These are phyloP conservation scores for Ophiostoma australiae DNA, from an alignment of 2,329 filamentous ascomycete genomes.

Conservation along the genomic window DNA sequence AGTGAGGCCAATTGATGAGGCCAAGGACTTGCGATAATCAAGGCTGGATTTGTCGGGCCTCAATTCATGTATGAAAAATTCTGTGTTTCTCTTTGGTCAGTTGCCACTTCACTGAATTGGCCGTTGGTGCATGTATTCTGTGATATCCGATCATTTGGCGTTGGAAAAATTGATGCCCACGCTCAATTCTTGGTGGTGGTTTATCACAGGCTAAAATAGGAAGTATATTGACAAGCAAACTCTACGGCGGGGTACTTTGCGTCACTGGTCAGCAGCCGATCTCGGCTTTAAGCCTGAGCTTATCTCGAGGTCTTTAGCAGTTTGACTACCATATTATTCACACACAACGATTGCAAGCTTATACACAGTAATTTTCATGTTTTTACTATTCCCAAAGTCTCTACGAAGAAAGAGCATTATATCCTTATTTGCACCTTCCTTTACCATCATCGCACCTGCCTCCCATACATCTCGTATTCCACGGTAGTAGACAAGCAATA, in stretches of 20 bases:
- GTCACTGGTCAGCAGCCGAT: conserved; percentile 24
- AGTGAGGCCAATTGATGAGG: background rate
- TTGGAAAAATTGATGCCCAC: conserved; percentile 19
- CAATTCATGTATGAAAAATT: background rate
- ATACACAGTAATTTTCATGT: background rate
- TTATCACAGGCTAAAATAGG: conserved; percentile 15
- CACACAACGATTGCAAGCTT: background rate
- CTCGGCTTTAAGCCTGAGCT: conserved; percentile 21
- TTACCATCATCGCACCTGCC: background rate
- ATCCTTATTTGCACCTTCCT: background rate
- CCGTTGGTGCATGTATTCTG: background rate
- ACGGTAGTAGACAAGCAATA: background rate
- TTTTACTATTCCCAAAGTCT: background rate
- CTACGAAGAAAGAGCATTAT: background rate
- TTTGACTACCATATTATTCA: background rate
- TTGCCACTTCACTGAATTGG: background rate
- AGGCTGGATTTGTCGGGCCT: background rate
- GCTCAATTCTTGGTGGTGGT: background rate
- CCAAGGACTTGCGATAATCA: background rate
- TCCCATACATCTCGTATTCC: background rate
- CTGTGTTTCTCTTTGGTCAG: background rate
- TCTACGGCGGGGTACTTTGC: conserved; percentile 26
- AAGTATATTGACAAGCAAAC: conserved; percentile 21
- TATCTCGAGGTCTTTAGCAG: background rate
- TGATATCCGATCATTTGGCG: conserved; percentile 8